Percentiles rank a stretch among this genome's conserved stretches.
phyloP scores from a whole-genome alignment of 129 eudicot genomes.

The Tagetes erecta region DNA sequence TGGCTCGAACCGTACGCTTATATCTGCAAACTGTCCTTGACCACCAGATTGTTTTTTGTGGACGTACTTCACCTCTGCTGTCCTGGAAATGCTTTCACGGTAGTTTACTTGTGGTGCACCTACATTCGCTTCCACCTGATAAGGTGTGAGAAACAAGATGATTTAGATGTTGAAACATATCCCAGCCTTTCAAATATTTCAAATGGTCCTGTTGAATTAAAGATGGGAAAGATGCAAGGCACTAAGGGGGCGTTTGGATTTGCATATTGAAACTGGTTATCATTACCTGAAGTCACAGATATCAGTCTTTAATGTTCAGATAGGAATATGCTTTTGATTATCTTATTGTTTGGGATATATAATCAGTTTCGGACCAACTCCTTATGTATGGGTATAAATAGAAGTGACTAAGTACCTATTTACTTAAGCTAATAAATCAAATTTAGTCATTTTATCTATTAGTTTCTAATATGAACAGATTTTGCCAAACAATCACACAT shows the following conservation, averaged over 20 bases:
- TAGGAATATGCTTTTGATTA: too few relatives aligned
- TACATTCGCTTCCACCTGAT: conserved; percentile 88
- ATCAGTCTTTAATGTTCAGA: too few relatives aligned
- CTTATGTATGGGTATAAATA: too few relatives aligned
- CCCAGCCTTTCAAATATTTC: neutral
- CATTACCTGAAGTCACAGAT: too few relatives aligned
- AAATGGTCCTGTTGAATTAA: neutral
- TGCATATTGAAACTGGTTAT: too few relatives aligned
- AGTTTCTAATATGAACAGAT: too few relatives aligned
- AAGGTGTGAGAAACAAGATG: neutral
- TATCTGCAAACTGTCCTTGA: conserved; percentile 88
- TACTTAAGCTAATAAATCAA: too few relatives aligned
- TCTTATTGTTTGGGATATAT: too few relatives aligned
- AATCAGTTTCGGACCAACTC: too few relatives aligned
- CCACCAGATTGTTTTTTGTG: conserved; percentile 99
- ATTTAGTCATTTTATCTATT: too few relatives aligned
- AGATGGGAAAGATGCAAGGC: neutral
- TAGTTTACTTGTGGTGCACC: conserved; percentile 99
- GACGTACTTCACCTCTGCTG: conserved; percentile 70
- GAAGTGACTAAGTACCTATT: too few relatives aligned
- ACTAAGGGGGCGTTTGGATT: neutral
- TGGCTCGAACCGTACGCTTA: conserved; percentile 81
- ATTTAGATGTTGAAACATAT: conserved; percentile 5
- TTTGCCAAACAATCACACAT: too few relatives aligned
- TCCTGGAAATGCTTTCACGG: conserved; percentile 82